Base-by-base conservation (phyloP, 2,329 filamentous ascomycete genomes). In the Hortaea sp. region DNA sequence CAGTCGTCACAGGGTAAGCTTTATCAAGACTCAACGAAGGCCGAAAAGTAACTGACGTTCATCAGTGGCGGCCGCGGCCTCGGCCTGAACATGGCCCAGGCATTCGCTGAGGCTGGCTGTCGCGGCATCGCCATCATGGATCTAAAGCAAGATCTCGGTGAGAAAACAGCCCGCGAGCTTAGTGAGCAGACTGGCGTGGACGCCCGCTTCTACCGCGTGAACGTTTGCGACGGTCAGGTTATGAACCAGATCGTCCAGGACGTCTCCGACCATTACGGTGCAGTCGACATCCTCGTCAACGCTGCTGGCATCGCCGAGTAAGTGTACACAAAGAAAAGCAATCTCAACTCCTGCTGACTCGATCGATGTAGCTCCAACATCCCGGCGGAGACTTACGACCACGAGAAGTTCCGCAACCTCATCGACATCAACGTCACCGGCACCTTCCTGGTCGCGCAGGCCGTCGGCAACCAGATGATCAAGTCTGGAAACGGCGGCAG, bases 371-470 rank as follows among this genome's bases (percentile, higher is more conserved):
- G 73, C 65, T 88, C 84, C 63, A 88, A 88, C 74, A 85, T 88
- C 71, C 84, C 84, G 66, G 84, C 84, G 42, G 85, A 88, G 74
- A 79, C 73, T 13, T 88, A 89, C 69, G 79, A 85, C 62, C 74
- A 77, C 29, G 77, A 81, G 64, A 85, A 84, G 75, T 89, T 87
- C 76, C 81, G 83, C 42, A 79, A 80, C 46, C 76, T 88, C 31
- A 81, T 89, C 57, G 84, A 89, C 64, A 88, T 89, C 72, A 90
- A 89, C 74, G 69, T 88, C 34, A 88, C 78, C 6, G 85, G 85
- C 44, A 82, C 82, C 4, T 89, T 89, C 75, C 71, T 88, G 53
- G 81, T 86, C 72, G 75, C 82, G 12, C 83, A 88, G 68, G 63
- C 64, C 20, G 63, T 63, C n/a, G 68, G 57, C 7, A 58, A 60